phyloP scores from a whole-genome alignment of 805 yeast genomes.

The Candida taoyuanica region DNA sequence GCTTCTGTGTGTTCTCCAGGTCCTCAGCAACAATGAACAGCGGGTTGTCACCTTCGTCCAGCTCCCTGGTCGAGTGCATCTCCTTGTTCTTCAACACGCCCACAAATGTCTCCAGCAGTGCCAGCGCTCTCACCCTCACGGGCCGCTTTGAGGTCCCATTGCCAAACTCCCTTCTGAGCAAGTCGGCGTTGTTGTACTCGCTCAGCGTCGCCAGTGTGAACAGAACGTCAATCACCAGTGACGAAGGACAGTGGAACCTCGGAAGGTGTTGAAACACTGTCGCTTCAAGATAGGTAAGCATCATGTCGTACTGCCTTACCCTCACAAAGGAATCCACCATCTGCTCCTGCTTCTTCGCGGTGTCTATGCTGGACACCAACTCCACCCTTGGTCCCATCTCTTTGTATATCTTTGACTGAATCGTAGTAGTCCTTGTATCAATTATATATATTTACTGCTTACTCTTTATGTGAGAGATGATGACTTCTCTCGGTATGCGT shows the following conservation, averaged over 20 bases:
- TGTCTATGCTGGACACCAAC: neutral
- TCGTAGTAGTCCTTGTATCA: no score
- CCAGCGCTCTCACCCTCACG: slow-evolving; percentile 31
- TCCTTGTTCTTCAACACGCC: slow-evolving; percentile 9
- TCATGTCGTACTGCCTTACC: slow-evolving; percentile 32
- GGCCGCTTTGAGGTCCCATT: slow-evolving; percentile 26
- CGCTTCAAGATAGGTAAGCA: slow-evolving; percentile 33
- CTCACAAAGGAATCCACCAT: slow-evolving; percentile 20
- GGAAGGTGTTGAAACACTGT: slow-evolving; percentile 24
- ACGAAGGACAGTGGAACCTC: slow-evolving; percentile 28
- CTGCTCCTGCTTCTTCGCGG: slow-evolving; percentile 14
- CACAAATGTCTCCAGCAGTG: slow-evolving; percentile 25
- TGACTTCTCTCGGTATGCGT: no score
- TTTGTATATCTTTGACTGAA: no score
- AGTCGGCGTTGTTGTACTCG: slow-evolving; percentile 20
- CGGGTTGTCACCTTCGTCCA: neutral
- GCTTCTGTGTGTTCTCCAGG: slow-evolving; percentile 10
- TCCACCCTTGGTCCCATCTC: neutral
- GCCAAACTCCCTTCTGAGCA: slow-evolving; percentile 25
- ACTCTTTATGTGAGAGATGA: no score
- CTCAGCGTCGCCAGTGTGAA: slow-evolving; percentile 36
- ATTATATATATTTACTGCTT: no score
- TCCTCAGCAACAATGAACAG: slow-evolving; percentile 11
- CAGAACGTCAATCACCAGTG: slow-evolving; percentile 30
- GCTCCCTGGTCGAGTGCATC: neutral